Percentiles rank a stretch among this genome's conserved stretches.
These are phyloP conservation scores for Magnusiomyces clavatus DNA, from an alignment of 1,139 yeast species.

Conservation along the genomic window DNA sequence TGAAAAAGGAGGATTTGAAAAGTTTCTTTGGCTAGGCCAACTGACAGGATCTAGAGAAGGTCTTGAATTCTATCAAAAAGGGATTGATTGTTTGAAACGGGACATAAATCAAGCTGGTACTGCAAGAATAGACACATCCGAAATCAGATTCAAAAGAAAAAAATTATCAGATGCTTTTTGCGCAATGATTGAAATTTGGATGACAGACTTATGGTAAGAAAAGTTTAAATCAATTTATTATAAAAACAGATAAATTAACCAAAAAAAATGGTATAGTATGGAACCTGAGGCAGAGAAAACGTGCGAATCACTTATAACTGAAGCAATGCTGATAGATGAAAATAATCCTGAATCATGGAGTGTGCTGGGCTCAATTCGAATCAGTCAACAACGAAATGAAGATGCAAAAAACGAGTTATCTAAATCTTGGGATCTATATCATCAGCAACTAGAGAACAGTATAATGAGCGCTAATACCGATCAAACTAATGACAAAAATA, in stretches of 20 bases:
- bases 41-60: conserved; percentile 81
- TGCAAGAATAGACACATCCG: conserved; percentile 6
- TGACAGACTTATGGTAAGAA: conserved; percentile 78
- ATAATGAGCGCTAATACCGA: conserved; percentile 27
- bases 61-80: conserved; percentile 53
- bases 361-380: conserved; percentile 76
- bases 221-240: background rate
- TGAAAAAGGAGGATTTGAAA: conserved; percentile 54
- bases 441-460: conserved; percentile 38
- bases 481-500: conserved; percentile 38
- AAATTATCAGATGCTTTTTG: conserved; percentile 69
- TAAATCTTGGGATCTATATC: conserved; percentile 70
- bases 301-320: conserved; percentile 66
- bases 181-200: conserved; percentile 92
- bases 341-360: conserved; percentile 74
- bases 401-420: conserved; percentile 67
- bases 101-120: conserved; percentile 28
- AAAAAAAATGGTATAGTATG: conserved; percentile 39
- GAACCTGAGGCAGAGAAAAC: conserved; percentile 76
- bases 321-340: conserved; percentile 54
- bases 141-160: conserved; percentile 36
- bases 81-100: conserved; percentile 45
- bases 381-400: conserved; percentile 69
- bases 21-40: conserved; percentile 86
- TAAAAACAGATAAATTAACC: conserved; percentile 4